Base-by-base conservation (phyloP, 2,329 filamentous ascomycete species). In the Tolypocladium tropicale region DNA sequence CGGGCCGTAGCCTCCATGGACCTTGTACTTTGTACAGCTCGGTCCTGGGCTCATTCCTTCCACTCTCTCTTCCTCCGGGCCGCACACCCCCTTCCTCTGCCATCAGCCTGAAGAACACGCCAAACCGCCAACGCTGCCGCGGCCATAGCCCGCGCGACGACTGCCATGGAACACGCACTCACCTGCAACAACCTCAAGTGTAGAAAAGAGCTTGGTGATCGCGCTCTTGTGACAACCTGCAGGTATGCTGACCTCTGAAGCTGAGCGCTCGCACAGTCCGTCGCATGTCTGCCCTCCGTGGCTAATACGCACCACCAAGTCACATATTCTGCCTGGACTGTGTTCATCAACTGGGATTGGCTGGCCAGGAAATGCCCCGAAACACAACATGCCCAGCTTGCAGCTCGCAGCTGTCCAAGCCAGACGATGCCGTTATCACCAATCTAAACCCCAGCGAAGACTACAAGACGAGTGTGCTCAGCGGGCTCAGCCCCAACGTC, bases 211-310 rank as follows among this genome's bases (percentile, higher is more conserved):
- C 78, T 96, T 36, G 78, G 75, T 36, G 83, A 88, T 43, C 78
- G 80, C 59, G 92, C 90, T 12, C 79, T 96, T 1, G 90, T 96
- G 36, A 96, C 92, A 5, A 94, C 89, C 16, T 97, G 92, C 82
- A 90, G 88, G 90, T 89, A 53, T 32, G 63, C 53, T 49, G 46
- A 49, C n/a, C 3, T 9, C 43, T 9, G n/a, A 14, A 18, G 25
- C 25, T 12, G 12, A n/a, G 7, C n/a, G 16, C 9, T 11, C n/a
- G 25, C 9, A 48, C 3, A 3, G 14, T 11, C 28, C 14, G 16
- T 51, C 32, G n/a, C 21, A 39, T 39, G 9, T 3, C 2, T 50
- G 21, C 53, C 30, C 30, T 7, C 18, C 10, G 32, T 5, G 14
- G 34, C 33, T 52, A 43, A 55, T 10, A 23, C n/a, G 32, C 37